phyloP scores from a whole-genome alignment of 148 eudicot genomes.

The Diospyros lotus region DNA sequence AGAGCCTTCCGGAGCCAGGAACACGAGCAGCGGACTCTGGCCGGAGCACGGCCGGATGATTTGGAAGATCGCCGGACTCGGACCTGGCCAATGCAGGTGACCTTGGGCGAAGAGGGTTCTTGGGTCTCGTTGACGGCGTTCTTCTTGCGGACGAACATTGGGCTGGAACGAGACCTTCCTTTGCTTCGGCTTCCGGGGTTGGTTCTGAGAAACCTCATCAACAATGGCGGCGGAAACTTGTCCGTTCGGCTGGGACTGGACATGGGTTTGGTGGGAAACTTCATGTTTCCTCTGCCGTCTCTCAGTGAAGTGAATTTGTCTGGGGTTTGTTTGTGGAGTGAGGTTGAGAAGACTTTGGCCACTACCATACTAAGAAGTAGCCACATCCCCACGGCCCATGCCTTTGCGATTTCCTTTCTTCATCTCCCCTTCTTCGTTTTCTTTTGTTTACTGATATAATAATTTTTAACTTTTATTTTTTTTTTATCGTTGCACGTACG shows the following conservation, averaged over 20 bases:
- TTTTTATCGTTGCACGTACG: constrained; percentile 24
- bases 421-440: constrained; percentile 3
- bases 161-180: constrained; percentile 41
- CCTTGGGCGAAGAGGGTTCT: constrained; percentile 93
- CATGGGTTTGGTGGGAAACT: constrained; percentile 47
- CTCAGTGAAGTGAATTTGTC: too few relatives aligned
- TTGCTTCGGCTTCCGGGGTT: constrained; percentile 55
- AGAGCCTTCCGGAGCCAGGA: constrained; percentile 24
- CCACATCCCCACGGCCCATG: too few relatives aligned
- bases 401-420: not conserved
- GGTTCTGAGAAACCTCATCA: constrained; percentile 65
- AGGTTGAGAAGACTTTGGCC: too few relatives aligned
- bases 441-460: not conserved
- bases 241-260: constrained; percentile 73
- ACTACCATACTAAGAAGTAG: too few relatives aligned
- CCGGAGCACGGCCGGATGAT: not conserved
- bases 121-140: constrained; percentile 28
- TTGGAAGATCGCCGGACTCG: constrained; percentile 44
- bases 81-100: constrained; percentile 94
- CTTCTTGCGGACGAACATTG: constrained; percentile 49
- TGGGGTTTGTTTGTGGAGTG: too few relatives aligned
- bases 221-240: constrained; percentile 74
- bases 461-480: not conserved
- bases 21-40: constrained; percentile 1
- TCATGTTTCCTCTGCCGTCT: too few relatives aligned